Base-by-base conservation (phyloP, 345 rosid species). In the Moricandia moricandioides region DNA sequence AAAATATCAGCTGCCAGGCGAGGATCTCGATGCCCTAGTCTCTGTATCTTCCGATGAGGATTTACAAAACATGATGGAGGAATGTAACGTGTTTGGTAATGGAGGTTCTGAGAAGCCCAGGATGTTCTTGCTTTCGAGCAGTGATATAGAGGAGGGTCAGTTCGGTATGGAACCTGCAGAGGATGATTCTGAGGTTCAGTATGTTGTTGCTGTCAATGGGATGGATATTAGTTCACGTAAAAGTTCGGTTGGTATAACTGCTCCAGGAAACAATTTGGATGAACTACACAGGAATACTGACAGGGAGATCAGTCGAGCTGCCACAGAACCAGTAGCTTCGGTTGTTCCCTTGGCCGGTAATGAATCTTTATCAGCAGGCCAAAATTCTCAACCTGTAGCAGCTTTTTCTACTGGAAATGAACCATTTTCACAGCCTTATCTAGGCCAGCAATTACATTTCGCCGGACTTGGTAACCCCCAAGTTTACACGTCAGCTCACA, bases 201-300 rank as follows among this genome's bases (percentile, higher is more conserved):
- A 79, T 74, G 82, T 79, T 69, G 82, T 79, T 57, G 82, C 82
- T 57, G 82, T 79, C 49, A 79, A 79, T 74, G 82, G 82, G 64
- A 64, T 79, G 82, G 79, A 70, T 64, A 31, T 65, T 47, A 64
- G 72, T 69, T 79, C 79, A 27, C 66, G 68, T 49, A 79, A 37
- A 63, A 64, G 26, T 55, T 69, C 76, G 8, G 30, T 79, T 64
- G 72, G 62, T 24, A 26, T 39, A 65, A 63, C 37, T 69, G 64
- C 76, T 57, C 16, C 72, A 0, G 65, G 68, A 49, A 74, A 74
- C 58, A 74, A 74, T 49, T 45, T 79, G 72, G 79, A 74, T 70
- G 82, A 79, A 35, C 63, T 69, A 33, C 70, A 74, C 33, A 40
- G 54, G 24, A 74, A 49, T 63, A n/a, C 59, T 70, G 79, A 64